These are phyloP conservation scores for Lachnellula occidentalis DNA, from an alignment of 2,329 filamentous ascomycete species.

Conservation along the genomic window DNA sequence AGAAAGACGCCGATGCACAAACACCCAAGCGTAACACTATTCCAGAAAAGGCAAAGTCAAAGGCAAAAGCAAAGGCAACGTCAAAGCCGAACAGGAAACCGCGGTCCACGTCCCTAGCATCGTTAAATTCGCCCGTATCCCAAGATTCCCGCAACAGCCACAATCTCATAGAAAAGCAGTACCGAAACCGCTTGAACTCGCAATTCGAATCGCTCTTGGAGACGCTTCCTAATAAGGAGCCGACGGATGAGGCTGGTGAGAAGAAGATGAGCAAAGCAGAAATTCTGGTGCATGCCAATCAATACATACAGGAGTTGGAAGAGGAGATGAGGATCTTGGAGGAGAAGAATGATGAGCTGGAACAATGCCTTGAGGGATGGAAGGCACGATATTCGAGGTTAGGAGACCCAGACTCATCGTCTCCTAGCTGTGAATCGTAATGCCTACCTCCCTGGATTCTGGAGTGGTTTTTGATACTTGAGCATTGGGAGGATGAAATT, in stretches of 20 bases:
- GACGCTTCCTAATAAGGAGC: not conserved
- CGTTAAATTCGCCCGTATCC: not conserved
- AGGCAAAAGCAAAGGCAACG: not conserved
- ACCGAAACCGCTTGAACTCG: constrained; percentile 11
- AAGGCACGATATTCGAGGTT: not conserved
- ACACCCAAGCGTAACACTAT: not conserved
- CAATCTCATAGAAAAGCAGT: constrained; percentile 15
- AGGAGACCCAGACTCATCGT: too few species aligned
- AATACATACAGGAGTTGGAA: constrained; percentile 11
- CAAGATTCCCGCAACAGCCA: constrained; percentile 8
- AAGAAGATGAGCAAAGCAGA: constrained; percentile 12
- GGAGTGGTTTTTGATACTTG: too few species aligned
- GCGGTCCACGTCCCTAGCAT: not conserved
- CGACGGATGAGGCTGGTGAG: not conserved
- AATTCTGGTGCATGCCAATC: constrained; percentile 9
- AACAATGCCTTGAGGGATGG: not conserved
- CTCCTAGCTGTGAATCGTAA: too few species aligned
- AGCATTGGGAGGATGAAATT: too few species aligned
- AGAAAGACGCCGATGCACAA: not conserved
- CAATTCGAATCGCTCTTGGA: constrained; percentile 12
- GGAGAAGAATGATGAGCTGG: constrained; percentile 2
- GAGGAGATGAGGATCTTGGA: constrained; percentile 6
- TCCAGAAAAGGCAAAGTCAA: not conserved
- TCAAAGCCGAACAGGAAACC: not conserved
- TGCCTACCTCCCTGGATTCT: too few species aligned